Evolutionary conservation across 1,284 basidiomycete species (phyloP).

Genomic region (Microstroma glucosiphilum): DNA sequence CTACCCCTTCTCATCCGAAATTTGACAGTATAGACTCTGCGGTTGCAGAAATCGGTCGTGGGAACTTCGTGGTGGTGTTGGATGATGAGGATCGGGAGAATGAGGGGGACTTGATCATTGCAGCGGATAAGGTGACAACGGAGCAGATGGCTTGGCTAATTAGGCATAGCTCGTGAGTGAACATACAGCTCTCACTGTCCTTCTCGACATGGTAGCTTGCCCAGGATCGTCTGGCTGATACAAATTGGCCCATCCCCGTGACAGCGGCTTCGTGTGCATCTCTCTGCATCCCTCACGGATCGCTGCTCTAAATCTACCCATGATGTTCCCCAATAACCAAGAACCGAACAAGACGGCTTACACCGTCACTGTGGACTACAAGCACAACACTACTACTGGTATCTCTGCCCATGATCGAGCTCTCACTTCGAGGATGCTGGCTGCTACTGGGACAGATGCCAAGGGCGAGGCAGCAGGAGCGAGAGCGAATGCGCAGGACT

Average conservation of each 20-base stretch:
- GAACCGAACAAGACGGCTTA: slow-evolving; percentile 92
- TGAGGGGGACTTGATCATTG: slow-evolving; percentile 47
- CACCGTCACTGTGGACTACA: slow-evolving; percentile 92
- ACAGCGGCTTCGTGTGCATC: slow-evolving; percentile 92
- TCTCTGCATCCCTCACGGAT: slow-evolving; percentile 72
- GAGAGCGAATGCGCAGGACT: slow-evolving; percentile 58
- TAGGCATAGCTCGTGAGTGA: slow-evolving; percentile 59
- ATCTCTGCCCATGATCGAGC: slow-evolving; percentile 94
- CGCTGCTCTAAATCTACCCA: slow-evolving; percentile 74
- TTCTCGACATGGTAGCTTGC: not conserved
- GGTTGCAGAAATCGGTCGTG: slow-evolving; percentile 27
- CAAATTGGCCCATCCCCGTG: no score
- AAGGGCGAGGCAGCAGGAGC: not conserved
- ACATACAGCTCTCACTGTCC: not conserved
- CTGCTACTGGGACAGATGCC: slow-evolving; percentile 53
- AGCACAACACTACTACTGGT: slow-evolving; percentile 85
- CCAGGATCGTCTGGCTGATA: not conserved
- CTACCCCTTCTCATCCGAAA: slow-evolving; percentile 1
- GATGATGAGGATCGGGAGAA: slow-evolving; percentile 50
- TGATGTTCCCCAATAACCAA: slow-evolving; percentile 87
- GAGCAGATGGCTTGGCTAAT: slow-evolving; percentile 99
- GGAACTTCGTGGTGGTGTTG: slow-evolving; percentile 47
- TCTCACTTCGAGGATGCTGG: slow-evolving; percentile 74
- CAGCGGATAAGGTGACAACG: slow-evolving; percentile 60
- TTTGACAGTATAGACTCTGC: slow-evolving; percentile 41